Percentiles rank a stretch among this genome's conserved stretches.
phyloP scores from a whole-genome alignment of 805 yeast genomes.

The Metschnikowia gruessii region DNA sequence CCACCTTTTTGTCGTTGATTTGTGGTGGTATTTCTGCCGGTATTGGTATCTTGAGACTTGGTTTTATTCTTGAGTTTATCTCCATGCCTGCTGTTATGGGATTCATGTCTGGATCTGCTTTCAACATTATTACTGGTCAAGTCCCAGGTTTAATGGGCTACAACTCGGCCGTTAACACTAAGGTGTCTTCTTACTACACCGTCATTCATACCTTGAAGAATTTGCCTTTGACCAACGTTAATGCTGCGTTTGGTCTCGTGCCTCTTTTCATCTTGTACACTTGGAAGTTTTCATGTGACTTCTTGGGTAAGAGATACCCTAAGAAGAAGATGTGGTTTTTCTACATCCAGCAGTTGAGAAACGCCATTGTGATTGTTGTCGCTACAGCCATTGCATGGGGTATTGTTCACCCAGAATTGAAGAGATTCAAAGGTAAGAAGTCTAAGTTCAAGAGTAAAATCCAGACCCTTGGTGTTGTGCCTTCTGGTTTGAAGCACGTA shows the following conservation, averaged over 20 bases:
- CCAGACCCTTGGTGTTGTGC: constrained; percentile 70
- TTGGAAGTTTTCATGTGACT: constrained; percentile 65
- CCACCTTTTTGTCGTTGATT: constrained; percentile 71
- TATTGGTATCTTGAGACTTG: constrained; percentile 77
- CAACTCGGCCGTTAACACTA: constrained; percentile 62
- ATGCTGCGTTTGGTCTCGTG: constrained; percentile 88
- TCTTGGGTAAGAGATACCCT: constrained; percentile 63
- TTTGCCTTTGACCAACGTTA: constrained; percentile 62
- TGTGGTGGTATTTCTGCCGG: constrained; percentile 87
- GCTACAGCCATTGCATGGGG: constrained; percentile 84
- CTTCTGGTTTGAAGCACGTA: constrained; percentile 74
- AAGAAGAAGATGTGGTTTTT: constrained; percentile 56
- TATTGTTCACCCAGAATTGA: constrained; percentile 50
- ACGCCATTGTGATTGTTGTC: constrained; percentile 76
- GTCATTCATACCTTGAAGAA: constrained; percentile 70
- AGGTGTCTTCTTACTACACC: constrained; percentile 65
- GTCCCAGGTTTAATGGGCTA: constrained; percentile 85
- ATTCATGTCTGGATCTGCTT: constrained; percentile 92
- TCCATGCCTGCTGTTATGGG: constrained; percentile 92
- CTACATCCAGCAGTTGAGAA: constrained; percentile 72
- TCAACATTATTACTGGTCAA: constrained; percentile 79
- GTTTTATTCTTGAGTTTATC: constrained; percentile 84
- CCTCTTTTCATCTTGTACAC: constrained; percentile 66
- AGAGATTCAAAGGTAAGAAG: constrained; percentile 29
- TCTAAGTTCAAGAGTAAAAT: constrained; percentile 45